Evolutionary conservation across 2,329 filamentous ascomycete species (phyloP).

Genomic region (Verticillium nubilum): DNA sequence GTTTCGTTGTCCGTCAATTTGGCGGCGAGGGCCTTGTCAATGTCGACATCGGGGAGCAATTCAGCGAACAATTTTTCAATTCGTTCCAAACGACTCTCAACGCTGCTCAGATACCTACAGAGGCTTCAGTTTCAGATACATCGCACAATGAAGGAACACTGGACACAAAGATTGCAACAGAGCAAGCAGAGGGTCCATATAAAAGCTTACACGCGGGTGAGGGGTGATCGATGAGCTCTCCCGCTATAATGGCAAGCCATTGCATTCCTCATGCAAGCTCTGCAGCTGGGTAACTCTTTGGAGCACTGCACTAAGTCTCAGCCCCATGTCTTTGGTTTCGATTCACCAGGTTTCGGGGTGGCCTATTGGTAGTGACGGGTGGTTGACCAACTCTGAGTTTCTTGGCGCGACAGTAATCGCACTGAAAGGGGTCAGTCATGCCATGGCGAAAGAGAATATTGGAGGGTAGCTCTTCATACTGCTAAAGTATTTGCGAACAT

Average conservation of each 20-base stretch:
- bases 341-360: neutral
- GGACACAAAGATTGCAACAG: neutral
- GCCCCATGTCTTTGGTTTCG: neutral
- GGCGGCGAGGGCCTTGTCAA: constrained; percentile 14
- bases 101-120: constrained; percentile 16
- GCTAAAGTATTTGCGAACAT: neutral
- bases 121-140: neutral
- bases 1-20: neutral
- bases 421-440: constrained; percentile 4
- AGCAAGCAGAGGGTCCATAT: neutral
- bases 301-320: constrained; percentile 14
- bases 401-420: constrained; percentile 15
- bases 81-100: constrained; percentile 14
- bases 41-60: constrained; percentile 15
- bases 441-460: neutral
- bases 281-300: constrained; percentile 17
- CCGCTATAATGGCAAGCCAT: constrained; percentile 20
- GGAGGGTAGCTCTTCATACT: neutral
- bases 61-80: constrained; percentile 15
- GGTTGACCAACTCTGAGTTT: constrained; percentile 14
- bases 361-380: neutral
- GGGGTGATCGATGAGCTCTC: constrained; percentile 16
- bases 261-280: constrained; percentile 16
- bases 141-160: neutral
- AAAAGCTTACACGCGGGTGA: constrained; percentile 17